Evolutionary conservation across 2,329 filamentous ascomycete genomes (phyloP).

Genomic region (Pseudophaeomoniella oleicola): DNA sequence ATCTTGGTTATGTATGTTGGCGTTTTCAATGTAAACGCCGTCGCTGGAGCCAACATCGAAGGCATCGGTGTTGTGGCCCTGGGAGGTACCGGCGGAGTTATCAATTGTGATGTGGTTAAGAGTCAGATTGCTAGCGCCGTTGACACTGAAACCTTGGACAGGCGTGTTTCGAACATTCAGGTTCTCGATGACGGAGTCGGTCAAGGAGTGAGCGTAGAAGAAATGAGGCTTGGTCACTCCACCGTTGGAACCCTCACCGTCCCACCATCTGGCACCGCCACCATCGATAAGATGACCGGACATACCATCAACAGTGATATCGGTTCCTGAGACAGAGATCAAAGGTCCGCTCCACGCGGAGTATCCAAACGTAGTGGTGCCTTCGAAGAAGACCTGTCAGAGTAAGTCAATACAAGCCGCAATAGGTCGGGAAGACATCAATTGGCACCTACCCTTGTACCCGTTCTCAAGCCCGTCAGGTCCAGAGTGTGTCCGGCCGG

Average conservation of each 20-base stretch:
- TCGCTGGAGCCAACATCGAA: slow-evolving; percentile 35
- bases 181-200: slow-evolving; percentile 15
- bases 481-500: slow-evolving; percentile 23
- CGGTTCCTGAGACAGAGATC: slow-evolving; percentile 43
- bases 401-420: background rate
- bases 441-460: slow-evolving; percentile 14
- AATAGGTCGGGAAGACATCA: slow-evolving; percentile 4
- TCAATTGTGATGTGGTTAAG: slow-evolving; percentile 9
- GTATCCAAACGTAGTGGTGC: slow-evolving; percentile 53
- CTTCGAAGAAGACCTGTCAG: slow-evolving; percentile 42
- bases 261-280: slow-evolving; percentile 46
- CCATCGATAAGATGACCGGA: slow-evolving; percentile 40
- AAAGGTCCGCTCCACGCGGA: slow-evolving; percentile 51
- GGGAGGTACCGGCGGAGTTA: slow-evolving; percentile 2
- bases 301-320: slow-evolving; percentile 39
- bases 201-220: slow-evolving; percentile 32
- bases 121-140: slow-evolving; percentile 23
- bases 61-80: slow-evolving; percentile 38
- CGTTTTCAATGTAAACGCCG: slow-evolving; percentile 35
- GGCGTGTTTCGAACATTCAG: slow-evolving; percentile 20
- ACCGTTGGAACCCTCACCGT: slow-evolving; percentile 43
- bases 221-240: slow-evolving; percentile 52
- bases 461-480: slow-evolving; percentile 17
- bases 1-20: slow-evolving; percentile 42
- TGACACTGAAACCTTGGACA: slow-evolving; percentile 21